Evolutionary conservation across 2,329 filamentous ascomycete species (phyloP), one percentile per base, ranked within the genome.

Genomic region (Aspergillus sp.): DNA sequence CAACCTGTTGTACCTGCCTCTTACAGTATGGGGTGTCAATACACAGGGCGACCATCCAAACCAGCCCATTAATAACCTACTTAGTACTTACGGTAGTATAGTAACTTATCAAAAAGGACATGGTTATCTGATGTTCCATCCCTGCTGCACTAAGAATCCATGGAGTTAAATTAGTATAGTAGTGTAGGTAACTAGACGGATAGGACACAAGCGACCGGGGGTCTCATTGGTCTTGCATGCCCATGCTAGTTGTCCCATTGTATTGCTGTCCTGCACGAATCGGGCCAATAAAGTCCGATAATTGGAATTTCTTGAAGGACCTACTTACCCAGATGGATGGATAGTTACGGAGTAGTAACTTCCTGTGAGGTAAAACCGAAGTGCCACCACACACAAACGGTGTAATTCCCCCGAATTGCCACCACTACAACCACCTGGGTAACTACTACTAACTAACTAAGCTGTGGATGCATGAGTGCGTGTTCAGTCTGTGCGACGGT

Each of bases 381-480:
- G n/a, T 10, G 23, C 13, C 13, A 27, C 25, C 25, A 27, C 25
- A 61, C 27, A 50, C 21, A 59, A 50, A 49, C 38, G 48, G 48
- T 17, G 38, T 42, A 58, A 53, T 53, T 53, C 27, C 55, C 44
- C 44, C 59, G 58, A 60, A 61, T 67, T 65, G 64, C 64, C 64
- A 62, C 61, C 58, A 57, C 39, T 38, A 51, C 23, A n/a, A 42
- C 39, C 39, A 49, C 25, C 47, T 17, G 47, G 47, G 27, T 36
- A 21, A 30, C 10, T 10, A 30, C 11, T 36, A 36, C 25, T 27
- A 27, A 27, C 25, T 27, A 27, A 36, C 32, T 36, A 36, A 36
- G 32, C 36, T 42, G 59, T 66, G 60, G 60, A 62, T 63, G 57
- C 61, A 62, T 58, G 55, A 17, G 42, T 64, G 63, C 54, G 59